A percentile compares a stretch with the other conserved stretches of the same genome.
Conservation (phyloP, 192 early-diverging fungal genomes). For the Phlyctochytrium bullatum region DNA sequence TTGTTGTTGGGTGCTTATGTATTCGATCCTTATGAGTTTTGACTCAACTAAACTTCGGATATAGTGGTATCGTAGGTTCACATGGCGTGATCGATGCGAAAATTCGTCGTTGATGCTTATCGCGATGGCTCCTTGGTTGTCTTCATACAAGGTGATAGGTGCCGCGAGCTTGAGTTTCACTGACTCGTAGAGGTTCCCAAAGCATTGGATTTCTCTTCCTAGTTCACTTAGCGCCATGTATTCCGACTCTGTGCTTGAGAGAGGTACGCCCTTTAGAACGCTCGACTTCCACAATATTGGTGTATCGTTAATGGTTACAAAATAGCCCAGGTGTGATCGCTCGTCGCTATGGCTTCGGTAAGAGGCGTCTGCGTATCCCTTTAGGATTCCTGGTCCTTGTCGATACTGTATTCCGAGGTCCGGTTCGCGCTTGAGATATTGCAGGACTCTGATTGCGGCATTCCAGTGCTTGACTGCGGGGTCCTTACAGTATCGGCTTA, state of each 20-base stretch:
- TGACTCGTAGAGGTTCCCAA: conserved; percentile 10
- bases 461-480: conserved; percentile 3
- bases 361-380: conserved; percentile 12
- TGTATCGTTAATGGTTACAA: not conserved
- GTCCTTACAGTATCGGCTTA: not conserved
- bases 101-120: conserved; percentile 8
- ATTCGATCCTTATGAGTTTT: not conserved
- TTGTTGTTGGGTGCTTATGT: not conserved
- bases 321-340: conserved; percentile 17
- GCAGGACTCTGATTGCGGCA: not conserved
- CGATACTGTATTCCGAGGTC: too few relatives aligned
- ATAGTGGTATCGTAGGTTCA: conserved; percentile 10
- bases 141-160: conserved; percentile 9
- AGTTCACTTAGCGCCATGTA: conserved; percentile 16
- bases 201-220: conserved; percentile 6
- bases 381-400: too few relatives aligned
- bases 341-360: conserved; percentile 1
- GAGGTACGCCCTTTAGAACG: not conserved
- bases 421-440: too few relatives aligned
- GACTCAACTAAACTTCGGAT: not conserved
- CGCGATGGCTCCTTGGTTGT: conserved; percentile 6
- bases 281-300: conserved; percentile 18
- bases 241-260: conserved; percentile 15
- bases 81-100: conserved; percentile 8
- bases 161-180: not conserved